A percentile compares a stretch with the other conserved stretches of the same genome.
phyloP scores from a whole-genome alignment of 1,139 yeast genomes.

The Yamadazyma epiphylla region DNA sequence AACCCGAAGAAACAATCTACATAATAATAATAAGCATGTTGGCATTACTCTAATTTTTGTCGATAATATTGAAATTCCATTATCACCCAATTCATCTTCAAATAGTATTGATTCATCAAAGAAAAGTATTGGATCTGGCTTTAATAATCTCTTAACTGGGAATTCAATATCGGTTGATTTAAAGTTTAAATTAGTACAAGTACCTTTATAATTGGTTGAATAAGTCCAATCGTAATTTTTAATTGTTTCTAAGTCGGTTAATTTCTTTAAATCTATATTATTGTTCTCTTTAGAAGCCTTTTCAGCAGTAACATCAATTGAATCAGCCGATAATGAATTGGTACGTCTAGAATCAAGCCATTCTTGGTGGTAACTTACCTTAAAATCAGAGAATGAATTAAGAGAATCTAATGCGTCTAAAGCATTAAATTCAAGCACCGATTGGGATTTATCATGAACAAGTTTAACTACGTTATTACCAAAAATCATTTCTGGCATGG shows the following conservation, averaged over 20 bases:
- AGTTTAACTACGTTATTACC: conserved; percentile 77
- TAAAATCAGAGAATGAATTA: conserved; percentile 34
- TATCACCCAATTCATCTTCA: conserved; percentile 96
- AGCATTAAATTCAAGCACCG: conserved; percentile 65
- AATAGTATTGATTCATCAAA: conserved; percentile 84
- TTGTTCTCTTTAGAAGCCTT: conserved; percentile 24
- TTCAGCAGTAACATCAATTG: conserved; percentile 22
- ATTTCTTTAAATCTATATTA: conserved; percentile 30
- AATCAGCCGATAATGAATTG: conserved; percentile 18
- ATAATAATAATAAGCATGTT: conserved; percentile 65
- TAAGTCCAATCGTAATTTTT: conserved; percentile 98
- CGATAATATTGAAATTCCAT: conserved; percentile 78
- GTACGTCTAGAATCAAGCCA: conserved; percentile 71
- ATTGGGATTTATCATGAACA: conserved; percentile 34
- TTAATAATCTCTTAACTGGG: conserved; percentile 66
- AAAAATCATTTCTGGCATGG: conserved; percentile 96
- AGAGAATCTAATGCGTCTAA: conserved; percentile 76
- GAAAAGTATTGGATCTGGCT: conserved; percentile 82
- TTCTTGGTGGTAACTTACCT: conserved; percentile 82
- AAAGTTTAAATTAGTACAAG: conserved; percentile 24
- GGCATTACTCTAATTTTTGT: conserved; percentile 90
- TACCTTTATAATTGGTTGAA: conserved; percentile 74
- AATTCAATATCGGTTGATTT: conserved; percentile 30
- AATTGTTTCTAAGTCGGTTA: conserved; percentile 38
- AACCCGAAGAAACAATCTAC: conserved; percentile 79